Conservation (phyloP, 176 grass and related monocot species). For the Carex littledalei region DNA sequence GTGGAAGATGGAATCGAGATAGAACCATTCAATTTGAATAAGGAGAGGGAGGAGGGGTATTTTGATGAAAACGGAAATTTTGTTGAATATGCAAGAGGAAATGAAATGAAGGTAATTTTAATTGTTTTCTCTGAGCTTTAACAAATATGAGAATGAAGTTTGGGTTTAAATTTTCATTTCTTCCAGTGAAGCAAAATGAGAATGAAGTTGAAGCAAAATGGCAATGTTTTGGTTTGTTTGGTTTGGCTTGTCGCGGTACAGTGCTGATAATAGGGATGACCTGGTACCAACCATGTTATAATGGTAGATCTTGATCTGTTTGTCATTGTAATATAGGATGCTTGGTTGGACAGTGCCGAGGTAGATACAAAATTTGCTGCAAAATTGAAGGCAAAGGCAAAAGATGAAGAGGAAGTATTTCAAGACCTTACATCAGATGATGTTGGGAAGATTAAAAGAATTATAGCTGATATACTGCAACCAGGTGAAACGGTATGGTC, state of each 20-base stretch:
- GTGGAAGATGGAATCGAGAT: constrained; percentile 79
- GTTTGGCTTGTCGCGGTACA: background rate
- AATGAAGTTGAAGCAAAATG: background rate
- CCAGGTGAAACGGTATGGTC: constrained; percentile 69
- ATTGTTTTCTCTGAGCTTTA: constrained; percentile 11
- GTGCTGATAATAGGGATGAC: background rate
- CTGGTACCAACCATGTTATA: background rate
- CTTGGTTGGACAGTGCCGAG: constrained; percentile 80
- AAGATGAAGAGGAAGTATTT: constrained; percentile 54
- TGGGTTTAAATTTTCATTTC: background rate
- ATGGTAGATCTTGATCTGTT: background rate
- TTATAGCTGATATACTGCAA: constrained; percentile 75
- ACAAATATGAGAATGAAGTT: background rate
- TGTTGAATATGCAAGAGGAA: constrained; percentile 68
- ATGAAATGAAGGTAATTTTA: constrained; percentile 65
- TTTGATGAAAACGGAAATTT: constrained; percentile 91
- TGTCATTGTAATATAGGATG: constrained; percentile 54
- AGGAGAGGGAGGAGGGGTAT: constrained; percentile 94
- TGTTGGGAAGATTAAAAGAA: constrained; percentile 80
- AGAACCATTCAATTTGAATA: constrained; percentile 95
- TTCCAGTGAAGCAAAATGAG: background rate
- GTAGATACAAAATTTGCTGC: constrained; percentile 46
- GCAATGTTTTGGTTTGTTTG: background rate
- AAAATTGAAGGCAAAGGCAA: constrained; percentile 32
- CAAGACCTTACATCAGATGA: constrained; percentile 84